Base-by-base conservation (phyloP, 257 asterid species). In the Petrea volubilis region DNA sequence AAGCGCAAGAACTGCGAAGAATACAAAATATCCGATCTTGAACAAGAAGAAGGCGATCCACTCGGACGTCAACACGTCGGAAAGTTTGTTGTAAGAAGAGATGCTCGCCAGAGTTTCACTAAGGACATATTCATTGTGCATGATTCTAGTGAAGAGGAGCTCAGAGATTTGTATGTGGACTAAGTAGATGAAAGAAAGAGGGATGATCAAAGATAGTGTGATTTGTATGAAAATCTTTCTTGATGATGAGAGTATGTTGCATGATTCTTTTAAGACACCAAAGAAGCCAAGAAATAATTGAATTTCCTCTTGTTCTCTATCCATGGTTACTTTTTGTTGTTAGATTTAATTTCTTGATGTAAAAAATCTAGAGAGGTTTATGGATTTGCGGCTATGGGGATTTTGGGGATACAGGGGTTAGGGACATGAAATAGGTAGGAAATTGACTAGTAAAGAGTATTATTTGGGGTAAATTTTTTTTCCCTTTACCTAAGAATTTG, bases 241-340 rank as follows among this genome's bases (percentile, higher is more conserved):
- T 88, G 91, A 84, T 71, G 90, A 58, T 0, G 85, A 81, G 1
- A 86, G 75, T 58, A 92, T 81, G 78, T 50, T 79, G 75, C 44
- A 63, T 33, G 96, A 82, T 74, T 88, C 96, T 11, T 58, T 80
- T 52, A 88, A 56, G 79, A 92, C 85, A 72, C 94, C 91, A 20
- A 90, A 79, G 83, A 90, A 82, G 5, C 96, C 92, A 5, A 92
- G 86, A 62, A 80, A 87, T n/a, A n/a, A n/a, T 62, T 89, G 98
- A 72, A 87, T 83, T 62, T 92, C 96, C 27, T 90, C 96, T 64
- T 92, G 96, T 71, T 89, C 98, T 74, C 84, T 85, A 52, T 92
- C 93, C 98, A 92, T 92, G 82, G 15, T 15, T 49, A 1, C 34
- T 7, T 50, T 14, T 34, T 66, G 3, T 1, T 21, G 20, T 7